phyloP scores from a whole-genome alignment of 805 yeast species.

The Ascoidea tarda region DNA sequence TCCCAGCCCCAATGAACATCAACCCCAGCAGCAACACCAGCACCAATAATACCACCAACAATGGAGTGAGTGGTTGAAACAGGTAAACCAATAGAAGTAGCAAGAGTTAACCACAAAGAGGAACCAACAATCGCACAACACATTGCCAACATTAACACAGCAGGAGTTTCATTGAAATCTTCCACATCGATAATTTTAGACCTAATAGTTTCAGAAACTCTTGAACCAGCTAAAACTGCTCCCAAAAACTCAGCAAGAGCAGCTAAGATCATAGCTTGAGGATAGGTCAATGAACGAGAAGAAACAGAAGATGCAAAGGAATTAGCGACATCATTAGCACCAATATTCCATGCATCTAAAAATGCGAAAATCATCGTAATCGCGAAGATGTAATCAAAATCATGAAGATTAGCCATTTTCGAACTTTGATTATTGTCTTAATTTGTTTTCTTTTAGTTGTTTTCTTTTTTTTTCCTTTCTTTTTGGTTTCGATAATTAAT shows the following conservation, averaged over 20 bases:
- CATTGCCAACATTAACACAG: constrained; percentile 62
- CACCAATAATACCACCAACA: constrained; percentile 64
- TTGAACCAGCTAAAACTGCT: constrained; percentile 61
- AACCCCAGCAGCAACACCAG: constrained; percentile 68
- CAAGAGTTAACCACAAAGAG: constrained; percentile 53
- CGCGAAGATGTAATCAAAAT: constrained; percentile 61
- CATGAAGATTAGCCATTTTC: constrained; percentile 24
- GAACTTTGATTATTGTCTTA: too few relatives aligned
- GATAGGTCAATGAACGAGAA: constrained; percentile 50
- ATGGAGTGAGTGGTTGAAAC: constrained; percentile 73
- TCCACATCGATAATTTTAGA: constrained; percentile 42
- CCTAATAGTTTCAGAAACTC: constrained; percentile 63
- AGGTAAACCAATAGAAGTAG: constrained; percentile 60
- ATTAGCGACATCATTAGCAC: constrained; percentile 75
- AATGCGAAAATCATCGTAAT: constrained; percentile 57
- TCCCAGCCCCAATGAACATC: constrained; percentile 64
- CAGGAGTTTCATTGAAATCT: constrained; percentile 39
- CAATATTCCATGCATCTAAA: constrained; percentile 68
- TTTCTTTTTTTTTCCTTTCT: too few relatives aligned
- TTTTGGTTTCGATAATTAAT: too few relatives aligned
- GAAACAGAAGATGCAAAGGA: constrained; percentile 69
- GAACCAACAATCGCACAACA: constrained; percentile 64
- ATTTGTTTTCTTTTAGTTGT: too few relatives aligned
- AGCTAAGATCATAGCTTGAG: constrained; percentile 68
- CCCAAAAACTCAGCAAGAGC: constrained; percentile 63